Percentiles rank a stretch among this genome's conserved stretches.
These are phyloP conservation scores for Colletotrichum sp. DNA, from an alignment of 2,329 filamentous ascomycete species.

Conservation along the genomic window DNA sequence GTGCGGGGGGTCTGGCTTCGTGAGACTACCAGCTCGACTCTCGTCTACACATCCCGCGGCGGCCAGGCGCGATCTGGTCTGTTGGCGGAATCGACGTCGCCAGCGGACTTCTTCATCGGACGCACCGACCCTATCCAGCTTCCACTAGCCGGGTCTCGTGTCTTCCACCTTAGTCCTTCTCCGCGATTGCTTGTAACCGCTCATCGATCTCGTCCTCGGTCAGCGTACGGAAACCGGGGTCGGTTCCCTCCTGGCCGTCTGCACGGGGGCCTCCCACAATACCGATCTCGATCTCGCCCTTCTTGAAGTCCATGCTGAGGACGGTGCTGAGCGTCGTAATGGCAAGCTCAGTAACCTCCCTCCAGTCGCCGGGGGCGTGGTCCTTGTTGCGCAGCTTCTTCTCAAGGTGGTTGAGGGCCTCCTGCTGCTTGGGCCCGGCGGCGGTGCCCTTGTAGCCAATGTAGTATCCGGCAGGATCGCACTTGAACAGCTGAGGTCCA, in stretches of 20 bases:
- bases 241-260: conserved; percentile 83
- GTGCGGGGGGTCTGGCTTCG: conserved; percentile 8
- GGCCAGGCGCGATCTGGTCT: conserved; percentile 2
- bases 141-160: conserved; percentile 1
- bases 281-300: conserved; percentile 96
- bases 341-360: conserved; percentile 95
- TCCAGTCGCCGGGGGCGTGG: conserved; percentile 87
- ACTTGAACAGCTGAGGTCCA: conserved; percentile 97
- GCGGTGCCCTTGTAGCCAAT: conserved; percentile 98
- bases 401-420: conserved; percentile 97
- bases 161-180: conserved; percentile 80
- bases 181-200: conserved; percentile 94
- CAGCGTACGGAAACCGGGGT: conserved; percentile 82
- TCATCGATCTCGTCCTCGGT: conserved; percentile 99
- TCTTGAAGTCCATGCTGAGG: conserved; percentile 99
- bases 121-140: conserved; percentile 8
- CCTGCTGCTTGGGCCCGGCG: conserved; percentile 96
- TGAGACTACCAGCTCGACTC: not conserved
- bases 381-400: conserved; percentile 99
- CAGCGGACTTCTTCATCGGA: not conserved
- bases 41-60: conserved; percentile 8
- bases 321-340: conserved; percentile 96
- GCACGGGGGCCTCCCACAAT: conserved; percentile 88
- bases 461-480: conserved; percentile 97
- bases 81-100: not conserved